phyloP scores from a whole-genome alignment of 495 filamentous ascomycete genomes.

The Oidiodendron maius region DNA sequence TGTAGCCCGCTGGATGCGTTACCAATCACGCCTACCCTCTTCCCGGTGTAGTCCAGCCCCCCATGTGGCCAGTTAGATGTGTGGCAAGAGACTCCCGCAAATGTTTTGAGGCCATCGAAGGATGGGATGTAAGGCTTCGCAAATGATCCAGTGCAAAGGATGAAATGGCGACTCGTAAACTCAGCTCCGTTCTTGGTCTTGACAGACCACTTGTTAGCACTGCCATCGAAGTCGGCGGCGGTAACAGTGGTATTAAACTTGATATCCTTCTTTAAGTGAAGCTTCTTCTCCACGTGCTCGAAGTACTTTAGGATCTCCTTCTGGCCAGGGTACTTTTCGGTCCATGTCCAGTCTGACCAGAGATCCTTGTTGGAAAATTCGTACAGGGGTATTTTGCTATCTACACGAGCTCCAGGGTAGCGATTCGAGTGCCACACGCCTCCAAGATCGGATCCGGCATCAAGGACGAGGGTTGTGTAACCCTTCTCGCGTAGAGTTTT shows the following conservation, averaged over 20 bases:
- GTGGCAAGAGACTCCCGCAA: conserved; percentile 33
- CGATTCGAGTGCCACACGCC: conserved; percentile 4
- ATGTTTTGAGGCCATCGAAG: conserved; percentile 24
- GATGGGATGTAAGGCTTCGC: conserved; percentile 31
- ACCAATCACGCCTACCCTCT: conserved; percentile 53
- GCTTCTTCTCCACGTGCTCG: conserved; percentile 33
- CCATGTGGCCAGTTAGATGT: conserved; percentile 49
- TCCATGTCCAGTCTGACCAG: conserved; percentile 41
- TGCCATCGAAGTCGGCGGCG: conserved; percentile 31
- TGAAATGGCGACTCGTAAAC: conserved; percentile 25
- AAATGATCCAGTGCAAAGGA: conserved; percentile 34
- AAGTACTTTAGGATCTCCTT: conserved; percentile 37
- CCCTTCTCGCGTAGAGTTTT: not conserved
- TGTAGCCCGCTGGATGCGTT: conserved; percentile 52
- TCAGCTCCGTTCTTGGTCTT: conserved; percentile 26
- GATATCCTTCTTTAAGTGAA: conserved; percentile 37
- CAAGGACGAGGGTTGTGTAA: not conserved
- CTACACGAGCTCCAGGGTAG: conserved; percentile 3
- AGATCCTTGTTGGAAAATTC: not conserved
- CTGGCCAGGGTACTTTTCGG: conserved; percentile 32
- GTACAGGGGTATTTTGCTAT: conserved; percentile 19
- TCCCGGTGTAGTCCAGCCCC: conserved; percentile 39
- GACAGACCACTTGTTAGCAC: conserved; percentile 29
- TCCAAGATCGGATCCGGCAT: not conserved
- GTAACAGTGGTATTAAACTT: conserved; percentile 33